Base-by-base conservation (phyloP, 768 basidiomycete genomes). In the Boletus pseudopeckii region DNA sequence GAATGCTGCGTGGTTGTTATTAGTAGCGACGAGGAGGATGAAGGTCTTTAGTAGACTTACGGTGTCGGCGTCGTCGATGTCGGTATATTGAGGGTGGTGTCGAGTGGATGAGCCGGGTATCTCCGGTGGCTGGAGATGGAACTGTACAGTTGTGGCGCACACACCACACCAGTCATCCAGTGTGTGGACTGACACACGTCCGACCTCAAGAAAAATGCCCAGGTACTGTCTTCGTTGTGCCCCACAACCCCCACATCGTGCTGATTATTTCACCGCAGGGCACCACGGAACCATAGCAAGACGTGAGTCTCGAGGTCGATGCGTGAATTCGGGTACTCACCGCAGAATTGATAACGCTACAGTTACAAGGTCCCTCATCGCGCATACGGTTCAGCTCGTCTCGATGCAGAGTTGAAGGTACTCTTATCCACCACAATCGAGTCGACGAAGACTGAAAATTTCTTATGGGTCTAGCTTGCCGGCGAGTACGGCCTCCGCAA, bases 401-500 rank as follows among this genome's bases (percentile, higher is more conserved):
- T 98, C 80, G 97, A 99, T 80, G 88, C 91, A 64, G 97, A 99
- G 83, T 84, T 99, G 74, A 98, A 98, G 90, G 94, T 94, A 68
- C 55, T 65, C 51, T 11, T 9, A 17, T 26, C 24, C 10, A 5
- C n/a, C 22, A 5, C 14, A 36, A 4, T 47, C n/a, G 14, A 14
- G 46, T 55, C 32, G 24, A 45, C 37, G 13, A 30, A 39, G n/a
- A 28, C 48, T 56, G 30, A 53, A n/a, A 36, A n/a, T 43, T 6
- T 47, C 48, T 47, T 48, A 37, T 24, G 36, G 40, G 15, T 49
- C 38, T 65, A 97, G 96, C 95, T 98, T 75, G 96, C 95, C 50
- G 96, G 97, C 76, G 97, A 99, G 79, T 98, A 95, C 81, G 97
- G 97, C 74, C 92, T 98, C 72, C 91, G 95, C 75, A 98, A 98